A percentile compares a stretch with the other conserved stretches of the same genome.
These are phyloP conservation scores for Cladosporium cucumerinum DNA, from an alignment of 2,329 filamentous ascomycete genomes.

Conservation along the genomic window DNA sequence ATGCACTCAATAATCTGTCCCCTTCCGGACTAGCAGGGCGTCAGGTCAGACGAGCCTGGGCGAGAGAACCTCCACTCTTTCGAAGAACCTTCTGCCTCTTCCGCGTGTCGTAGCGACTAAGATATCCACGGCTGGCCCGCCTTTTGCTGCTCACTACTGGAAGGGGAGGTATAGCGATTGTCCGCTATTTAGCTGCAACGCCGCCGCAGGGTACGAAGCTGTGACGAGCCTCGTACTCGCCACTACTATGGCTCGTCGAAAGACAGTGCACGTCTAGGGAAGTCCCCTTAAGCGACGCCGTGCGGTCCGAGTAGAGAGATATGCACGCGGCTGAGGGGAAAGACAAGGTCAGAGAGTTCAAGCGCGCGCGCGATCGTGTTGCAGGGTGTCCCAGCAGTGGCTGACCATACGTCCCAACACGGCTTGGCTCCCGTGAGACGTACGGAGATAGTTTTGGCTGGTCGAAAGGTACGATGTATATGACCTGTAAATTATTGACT, in stretches of 20 bases:
- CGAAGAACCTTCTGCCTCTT: conserved; percentile 14
- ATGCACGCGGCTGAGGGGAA: conserved; percentile 11
- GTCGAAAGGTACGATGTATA: conserved; percentile 12
- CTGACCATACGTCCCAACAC: conserved; percentile 1
- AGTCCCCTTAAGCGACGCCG: conserved; percentile 13
- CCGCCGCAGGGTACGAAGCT: conserved; percentile 4
- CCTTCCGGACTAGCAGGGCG: background rate
- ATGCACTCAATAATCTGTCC: conserved; percentile 14
- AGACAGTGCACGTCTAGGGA: background rate
- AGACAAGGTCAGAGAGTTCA: conserved; percentile 1
- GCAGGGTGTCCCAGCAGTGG: background rate
- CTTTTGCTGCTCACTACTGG: conserved; percentile 1
- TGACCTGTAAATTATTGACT: conserved; percentile 14
- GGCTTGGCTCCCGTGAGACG: conserved; percentile 11
- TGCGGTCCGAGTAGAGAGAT: conserved; percentile 10
- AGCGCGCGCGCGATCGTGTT: background rate
- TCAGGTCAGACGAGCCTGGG: background rate
- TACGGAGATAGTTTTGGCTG: background rate
- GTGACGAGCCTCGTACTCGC: conserved; percentile 13
- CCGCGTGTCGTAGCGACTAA: conserved; percentile 14
- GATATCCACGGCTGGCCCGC: conserved; percentile 5
- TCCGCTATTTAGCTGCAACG: conserved; percentile 15
- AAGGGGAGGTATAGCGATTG: conserved; percentile 13
- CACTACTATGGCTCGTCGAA: conserved; percentile 8
- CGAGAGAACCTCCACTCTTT: conserved; percentile 11